Conservation (phyloP, 1,139 yeast species). For the Candida sanyaensis region DNA sequence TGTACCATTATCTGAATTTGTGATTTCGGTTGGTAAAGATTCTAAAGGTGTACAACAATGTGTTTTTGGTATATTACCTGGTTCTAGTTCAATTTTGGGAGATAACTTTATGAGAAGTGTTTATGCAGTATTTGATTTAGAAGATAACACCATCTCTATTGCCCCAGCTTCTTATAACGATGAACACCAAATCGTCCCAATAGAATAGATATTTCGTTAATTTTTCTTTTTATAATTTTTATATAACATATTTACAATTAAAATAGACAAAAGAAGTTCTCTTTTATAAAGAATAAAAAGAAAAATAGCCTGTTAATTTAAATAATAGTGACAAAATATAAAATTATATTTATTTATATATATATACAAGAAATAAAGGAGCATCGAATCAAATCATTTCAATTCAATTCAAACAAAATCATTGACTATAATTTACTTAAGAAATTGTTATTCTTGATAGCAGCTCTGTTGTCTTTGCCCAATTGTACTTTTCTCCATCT, state of each 20-base stretch:
- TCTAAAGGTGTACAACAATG: slow-evolving; percentile 9
- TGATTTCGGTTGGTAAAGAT: slow-evolving; percentile 18
- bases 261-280: background rate
- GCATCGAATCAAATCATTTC: too few species aligned
- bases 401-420: too few species aligned
- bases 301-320: background rate
- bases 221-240: background rate
- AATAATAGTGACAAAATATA: background rate
- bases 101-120: slow-evolving; percentile 40
- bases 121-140: slow-evolving; percentile 41
- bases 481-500: slow-evolving; percentile 69
- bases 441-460: slow-evolving; percentile 80
- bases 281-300: background rate
- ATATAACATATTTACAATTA: background rate
- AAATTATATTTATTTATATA: background rate
- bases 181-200: slow-evolving; percentile 22
- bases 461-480: slow-evolving; percentile 64
- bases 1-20: slow-evolving; percentile 25
- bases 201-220: slow-evolving; percentile 7
- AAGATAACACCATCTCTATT: slow-evolving; percentile 35
- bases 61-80: slow-evolving; percentile 17
- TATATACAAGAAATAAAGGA: slow-evolving; percentile 8
- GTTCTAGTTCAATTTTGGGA: slow-evolving; percentile 26
- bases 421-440: slow-evolving; percentile 46
- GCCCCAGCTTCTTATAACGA: slow-evolving; percentile 37